Evolutionary conservation across 169 alveolate genomes (phyloP), one percentile per base, ranked within the genome.

Genomic region (Cryptosporidium ubiquitum): DNA sequence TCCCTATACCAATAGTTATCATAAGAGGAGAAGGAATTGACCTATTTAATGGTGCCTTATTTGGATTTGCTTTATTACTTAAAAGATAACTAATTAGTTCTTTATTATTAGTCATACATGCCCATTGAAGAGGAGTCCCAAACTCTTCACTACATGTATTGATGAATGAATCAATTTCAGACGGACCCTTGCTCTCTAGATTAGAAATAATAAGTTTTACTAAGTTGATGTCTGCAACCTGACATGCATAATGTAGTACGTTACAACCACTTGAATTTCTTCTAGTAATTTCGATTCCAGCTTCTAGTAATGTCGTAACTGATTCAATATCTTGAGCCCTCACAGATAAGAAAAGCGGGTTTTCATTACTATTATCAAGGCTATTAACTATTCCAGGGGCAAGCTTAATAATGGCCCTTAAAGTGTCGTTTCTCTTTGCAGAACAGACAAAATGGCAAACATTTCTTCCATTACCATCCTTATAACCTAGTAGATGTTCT

Each of bases 91-190:
- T 42, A 31, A 64, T 49, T 35, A 79, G n/a, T 23, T 79, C 68
- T 29, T 61, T 42, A n/a, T 79, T 64, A 20, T 79, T 79, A 2
- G 51, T 66, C 75, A 79, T 79, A 26, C 89, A 79, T 23, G 89
- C 89, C 89, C 89, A 79, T 33, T 79, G 89, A 6, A 79, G 68
- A 42, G 89, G 89, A 39, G 89, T 79, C 0, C 89, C 89, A 42
- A 79, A 64, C 61, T 79, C 89, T 23, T 20, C 42, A 57, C 89
- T 79, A 64, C 89, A 79, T 60, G 73, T 42, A 40, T 79, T 79
- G 7, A 79, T 61, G 20, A 79, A 79, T 18, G 60, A 23, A 18
- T 73, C 42, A n/a, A 73, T 26, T 35, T 58, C 85, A 29, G 58
- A 57, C 6, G 35, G 51, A 14, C 55, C 10, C 7, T 58, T 57